Evolutionary conservation across 2,329 filamentous ascomycete genomes (phyloP).

Genomic region (Microdochium bolleyi): DNA sequence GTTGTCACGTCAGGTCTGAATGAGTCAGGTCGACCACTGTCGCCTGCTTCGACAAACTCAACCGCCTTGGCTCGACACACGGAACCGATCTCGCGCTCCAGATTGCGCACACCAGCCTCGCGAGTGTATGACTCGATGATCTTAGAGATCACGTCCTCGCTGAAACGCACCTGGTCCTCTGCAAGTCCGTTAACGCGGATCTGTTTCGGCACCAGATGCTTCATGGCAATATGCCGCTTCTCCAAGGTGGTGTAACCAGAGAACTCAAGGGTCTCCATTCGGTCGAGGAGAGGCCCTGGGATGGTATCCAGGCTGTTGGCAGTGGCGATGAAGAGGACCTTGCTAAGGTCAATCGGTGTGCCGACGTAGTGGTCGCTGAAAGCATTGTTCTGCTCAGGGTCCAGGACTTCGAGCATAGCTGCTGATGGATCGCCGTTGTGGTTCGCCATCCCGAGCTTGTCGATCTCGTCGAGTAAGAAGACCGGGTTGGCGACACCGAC

Average conservation of each 20-base stretch:
- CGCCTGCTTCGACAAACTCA: constrained; percentile 84
- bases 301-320: constrained; percentile 95
- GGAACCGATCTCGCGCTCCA: constrained; percentile 90
- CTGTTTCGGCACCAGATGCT: constrained; percentile 95
- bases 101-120: constrained; percentile 89
- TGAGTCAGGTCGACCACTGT: constrained; percentile 55
- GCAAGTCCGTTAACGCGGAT: constrained; percentile 81
- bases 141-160: constrained; percentile 81
- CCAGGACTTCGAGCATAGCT: constrained; percentile 95
- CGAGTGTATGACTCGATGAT: constrained; percentile 96
- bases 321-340: constrained; percentile 94
- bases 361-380: constrained; percentile 97
- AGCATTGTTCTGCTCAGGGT: constrained; percentile 91
- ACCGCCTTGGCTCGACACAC: constrained; percentile 95
- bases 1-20: constrained; percentile 71
- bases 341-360: constrained; percentile 90
- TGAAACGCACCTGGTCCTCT: constrained; percentile 66
- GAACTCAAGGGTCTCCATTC: constrained; percentile 93
- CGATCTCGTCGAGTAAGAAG: constrained; percentile 92
- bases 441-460: constrained; percentile 88
- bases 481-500: constrained; percentile 94
- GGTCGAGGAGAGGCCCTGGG: constrained; percentile 83
- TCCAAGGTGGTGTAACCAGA: constrained; percentile 95
- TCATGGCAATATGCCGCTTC: constrained; percentile 88
- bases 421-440: constrained; percentile 94